A percentile compares a stretch with the other conserved stretches of the same genome.
Conservation (phyloP, 495 filamentous ascomycete species). For the Lophiostoma macrostomum region DNA sequence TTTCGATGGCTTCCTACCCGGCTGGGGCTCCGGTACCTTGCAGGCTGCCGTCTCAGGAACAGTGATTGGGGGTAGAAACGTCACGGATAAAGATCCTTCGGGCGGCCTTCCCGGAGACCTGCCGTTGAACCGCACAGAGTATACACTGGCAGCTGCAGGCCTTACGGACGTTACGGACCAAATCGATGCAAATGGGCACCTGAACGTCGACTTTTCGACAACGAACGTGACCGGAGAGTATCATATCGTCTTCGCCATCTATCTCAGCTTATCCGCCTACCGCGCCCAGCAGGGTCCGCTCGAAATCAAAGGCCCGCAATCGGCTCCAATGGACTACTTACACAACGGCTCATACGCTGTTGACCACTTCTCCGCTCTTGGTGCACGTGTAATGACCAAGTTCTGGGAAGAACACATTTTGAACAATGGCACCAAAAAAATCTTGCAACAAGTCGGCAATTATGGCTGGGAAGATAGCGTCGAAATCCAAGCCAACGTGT, state of each 20-base stretch:
- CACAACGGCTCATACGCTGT: slow-evolving; percentile 39
- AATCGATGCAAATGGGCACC: slow-evolving; percentile 5
- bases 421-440: slow-evolving; percentile 28
- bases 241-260: slow-evolving; percentile 25
- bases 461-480: slow-evolving; percentile 20
- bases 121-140: slow-evolving; percentile 1
- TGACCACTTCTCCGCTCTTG: slow-evolving; percentile 38
- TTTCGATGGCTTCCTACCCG: slow-evolving; percentile 24
- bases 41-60: slow-evolving; percentile 22
- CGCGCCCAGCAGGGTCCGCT: slow-evolving; percentile 9
- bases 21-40: slow-evolving; percentile 28
- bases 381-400: slow-evolving; percentile 33
- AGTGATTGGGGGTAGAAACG: not conserved
- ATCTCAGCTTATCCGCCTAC: slow-evolving; percentile 17
- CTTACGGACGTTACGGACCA: slow-evolving; percentile 10
- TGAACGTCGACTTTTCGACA: slow-evolving; percentile 5
- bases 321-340: slow-evolving; percentile 12
- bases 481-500: slow-evolving; percentile 18
- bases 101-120: slow-evolving; percentile 13
- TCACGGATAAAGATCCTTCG: not conserved
- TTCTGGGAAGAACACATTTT: slow-evolving; percentile 40
- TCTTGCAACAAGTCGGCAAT: slow-evolving; percentile 38
- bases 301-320: slow-evolving; percentile 16
- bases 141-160: slow-evolving; percentile 5
- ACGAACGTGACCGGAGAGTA: slow-evolving; percentile 1